Conservation (phyloP, 805 yeast species). For the Nakazawaea pomicola region DNA sequence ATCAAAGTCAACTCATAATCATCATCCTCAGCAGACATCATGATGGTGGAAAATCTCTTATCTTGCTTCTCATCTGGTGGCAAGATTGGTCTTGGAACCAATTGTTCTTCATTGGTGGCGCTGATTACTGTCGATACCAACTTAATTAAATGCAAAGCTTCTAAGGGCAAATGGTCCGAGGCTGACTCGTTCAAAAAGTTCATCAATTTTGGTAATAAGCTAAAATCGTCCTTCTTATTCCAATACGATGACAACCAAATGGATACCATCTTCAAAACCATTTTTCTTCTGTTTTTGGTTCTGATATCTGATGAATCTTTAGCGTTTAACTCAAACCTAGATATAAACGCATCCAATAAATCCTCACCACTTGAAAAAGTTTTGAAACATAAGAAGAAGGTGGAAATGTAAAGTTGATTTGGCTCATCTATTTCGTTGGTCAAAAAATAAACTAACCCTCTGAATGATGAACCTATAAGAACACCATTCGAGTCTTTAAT, state of each 20-base stretch:
- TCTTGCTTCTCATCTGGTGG: slow-evolving; percentile 8
- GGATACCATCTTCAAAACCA: slow-evolving; percentile 65
- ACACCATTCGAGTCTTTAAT: slow-evolving; percentile 45
- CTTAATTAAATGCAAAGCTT: slow-evolving; percentile 56
- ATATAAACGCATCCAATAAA: slow-evolving; percentile 61
- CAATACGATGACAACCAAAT: slow-evolving; percentile 91
- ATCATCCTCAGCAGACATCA: slow-evolving; percentile 10
- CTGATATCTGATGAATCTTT: slow-evolving; percentile 36
- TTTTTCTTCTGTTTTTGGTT: slow-evolving; percentile 55
- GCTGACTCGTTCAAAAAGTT: slow-evolving; percentile 78
- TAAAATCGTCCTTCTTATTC: slow-evolving; percentile 60
- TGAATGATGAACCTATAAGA: slow-evolving; percentile 65
- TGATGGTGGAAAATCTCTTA: slow-evolving; percentile 6
- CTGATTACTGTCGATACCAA: slow-evolving; percentile 55
- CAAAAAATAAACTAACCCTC: slow-evolving; percentile 57
- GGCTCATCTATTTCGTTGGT: slow-evolving; percentile 58
- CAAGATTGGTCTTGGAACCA: slow-evolving; percentile 36
- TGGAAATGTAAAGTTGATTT: slow-evolving; percentile 63
- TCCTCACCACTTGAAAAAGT: slow-evolving; percentile 64
- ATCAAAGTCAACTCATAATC: slow-evolving; percentile 8
- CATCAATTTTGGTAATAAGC: slow-evolving; percentile 60
- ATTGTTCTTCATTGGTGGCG: slow-evolving; percentile 39
- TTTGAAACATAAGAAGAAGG: slow-evolving; percentile 74
- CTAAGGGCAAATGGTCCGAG: slow-evolving; percentile 57
- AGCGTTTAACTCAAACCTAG: slow-evolving; percentile 50